Conservation (phyloP, 176 grass and related monocot species). For the Ananas comosus region DNA sequence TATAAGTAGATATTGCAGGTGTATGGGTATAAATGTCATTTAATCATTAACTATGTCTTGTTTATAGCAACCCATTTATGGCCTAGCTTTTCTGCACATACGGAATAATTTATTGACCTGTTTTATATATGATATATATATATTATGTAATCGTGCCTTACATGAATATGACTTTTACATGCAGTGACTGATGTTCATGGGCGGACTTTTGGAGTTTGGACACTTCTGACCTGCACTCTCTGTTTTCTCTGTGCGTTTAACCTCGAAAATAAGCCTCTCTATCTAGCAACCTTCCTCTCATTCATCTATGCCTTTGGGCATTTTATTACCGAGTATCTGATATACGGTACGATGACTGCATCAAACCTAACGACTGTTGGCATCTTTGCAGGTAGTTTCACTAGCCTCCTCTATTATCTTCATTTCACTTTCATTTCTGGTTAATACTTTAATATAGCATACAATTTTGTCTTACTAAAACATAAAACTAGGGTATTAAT, state of each 20-base stretch:
- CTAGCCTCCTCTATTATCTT: neutral
- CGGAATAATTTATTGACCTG: too few species aligned
- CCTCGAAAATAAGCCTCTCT: slow-evolving; percentile 66
- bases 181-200: slow-evolving; percentile 88
- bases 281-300: slow-evolving; percentile 63
- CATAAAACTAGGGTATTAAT: neutral
- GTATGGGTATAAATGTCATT: too few species aligned
- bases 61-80: too few species aligned
- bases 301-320: slow-evolving; percentile 76
- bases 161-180: slow-evolving; percentile 1
- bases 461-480: neutral
- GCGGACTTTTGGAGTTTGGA: slow-evolving; percentile 87
- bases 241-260: slow-evolving; percentile 89
- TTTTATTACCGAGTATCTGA: slow-evolving; percentile 76
- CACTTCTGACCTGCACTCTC: slow-evolving; percentile 71
- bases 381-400: slow-evolving; percentile 70
- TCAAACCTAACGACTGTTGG: slow-evolving; percentile 76
- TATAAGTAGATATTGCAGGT: too few species aligned
- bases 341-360: slow-evolving; percentile 69
- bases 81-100: too few species aligned
- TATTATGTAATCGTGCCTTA: neutral
- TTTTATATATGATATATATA: neutral
- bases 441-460: neutral
- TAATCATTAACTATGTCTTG: too few species aligned
- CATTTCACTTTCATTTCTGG: neutral